Evolutionary conservation across 169 alveolate species (phyloP).

Genomic region (Cryptosporidium ubiquitum): DNA sequence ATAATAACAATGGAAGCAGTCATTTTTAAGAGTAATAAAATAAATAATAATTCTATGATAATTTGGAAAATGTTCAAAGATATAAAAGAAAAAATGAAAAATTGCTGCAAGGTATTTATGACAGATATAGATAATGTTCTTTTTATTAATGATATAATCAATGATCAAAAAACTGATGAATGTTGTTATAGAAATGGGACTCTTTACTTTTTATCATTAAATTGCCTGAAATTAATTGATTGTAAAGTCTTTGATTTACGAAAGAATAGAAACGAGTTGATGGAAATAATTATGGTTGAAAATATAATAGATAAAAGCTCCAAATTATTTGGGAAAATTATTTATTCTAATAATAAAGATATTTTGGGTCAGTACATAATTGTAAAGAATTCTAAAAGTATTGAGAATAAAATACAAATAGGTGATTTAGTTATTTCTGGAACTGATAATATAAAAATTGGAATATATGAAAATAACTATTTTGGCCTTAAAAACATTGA

Average conservation of each 20-base stretch:
- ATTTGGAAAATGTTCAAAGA: slow-evolving; percentile 35
- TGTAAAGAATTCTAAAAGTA: not conserved
- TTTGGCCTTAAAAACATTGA: not conserved
- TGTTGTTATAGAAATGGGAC: slow-evolving; percentile 38
- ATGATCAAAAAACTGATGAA: slow-evolving; percentile 26
- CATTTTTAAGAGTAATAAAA: not conserved
- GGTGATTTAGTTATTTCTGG: slow-evolving; percentile 27
- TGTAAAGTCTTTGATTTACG: not conserved
- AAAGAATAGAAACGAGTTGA: not conserved
- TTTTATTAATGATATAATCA: not conserved
- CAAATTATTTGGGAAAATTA: slow-evolving; percentile 4
- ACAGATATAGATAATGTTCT: slow-evolving; percentile 37
- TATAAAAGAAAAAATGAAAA: not conserved
- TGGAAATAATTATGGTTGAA: slow-evolving; percentile 3
- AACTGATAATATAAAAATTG: not conserved
- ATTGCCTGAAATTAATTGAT: not conserved
- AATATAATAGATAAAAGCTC: not conserved
- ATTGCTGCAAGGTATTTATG: not conserved
- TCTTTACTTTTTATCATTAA: slow-evolving; percentile 1
- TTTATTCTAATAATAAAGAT: not conserved
- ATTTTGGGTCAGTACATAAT: slow-evolving; percentile 13
- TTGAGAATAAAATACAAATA: not conserved
- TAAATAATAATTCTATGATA: not conserved
- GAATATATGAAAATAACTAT: not conserved
- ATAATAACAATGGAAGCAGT: not conserved